A percentile compares a stretch with the other conserved stretches of the same genome.
These are phyloP conservation scores for Citrullus amarus DNA, from an alignment of 306 rosid species.

Conservation along the genomic window DNA sequence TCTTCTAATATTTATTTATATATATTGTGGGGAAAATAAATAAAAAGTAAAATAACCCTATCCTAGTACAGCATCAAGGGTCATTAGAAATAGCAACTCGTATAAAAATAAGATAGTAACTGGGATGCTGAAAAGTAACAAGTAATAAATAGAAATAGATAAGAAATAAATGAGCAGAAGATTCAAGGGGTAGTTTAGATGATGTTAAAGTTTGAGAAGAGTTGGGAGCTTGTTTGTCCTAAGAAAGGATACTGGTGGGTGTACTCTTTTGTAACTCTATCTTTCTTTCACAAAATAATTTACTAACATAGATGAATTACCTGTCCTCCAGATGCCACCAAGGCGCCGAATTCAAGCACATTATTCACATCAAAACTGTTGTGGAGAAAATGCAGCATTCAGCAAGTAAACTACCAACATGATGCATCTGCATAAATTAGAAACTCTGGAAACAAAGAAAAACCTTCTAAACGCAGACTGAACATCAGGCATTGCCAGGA, in stretches of 20 bases:
- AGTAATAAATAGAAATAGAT: background rate
- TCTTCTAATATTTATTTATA: background rate
- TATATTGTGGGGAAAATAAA: background rate
- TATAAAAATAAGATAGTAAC: background rate
- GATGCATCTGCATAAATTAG: background rate
- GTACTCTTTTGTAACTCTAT: no score
- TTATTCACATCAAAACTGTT: conserved; percentile 80
- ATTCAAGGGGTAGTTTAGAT: background rate
- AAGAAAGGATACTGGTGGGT: background rate
- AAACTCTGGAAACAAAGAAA: background rate
- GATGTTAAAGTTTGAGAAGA: background rate
- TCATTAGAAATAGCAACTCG: background rate
- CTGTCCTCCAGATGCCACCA: conserved; percentile 97
- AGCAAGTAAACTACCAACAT: background rate
- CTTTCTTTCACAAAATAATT: background rate
- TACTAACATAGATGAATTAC: conserved; percentile 19
- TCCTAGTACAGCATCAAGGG: background rate
- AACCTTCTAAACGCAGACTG: conserved; percentile 79
- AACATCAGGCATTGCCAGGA: conserved; percentile 51
- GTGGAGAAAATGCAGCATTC: conserved; percentile 4
- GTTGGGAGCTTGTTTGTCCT: background rate
- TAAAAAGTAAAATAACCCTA: background rate
- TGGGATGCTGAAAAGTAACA: background rate
- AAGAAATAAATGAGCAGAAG: background rate
- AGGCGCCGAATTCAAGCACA: conserved; percentile 91